phyloP scores from a whole-genome alignment of 2,329 filamentous ascomycete genomes.

The Aspergillus sp. region DNA sequence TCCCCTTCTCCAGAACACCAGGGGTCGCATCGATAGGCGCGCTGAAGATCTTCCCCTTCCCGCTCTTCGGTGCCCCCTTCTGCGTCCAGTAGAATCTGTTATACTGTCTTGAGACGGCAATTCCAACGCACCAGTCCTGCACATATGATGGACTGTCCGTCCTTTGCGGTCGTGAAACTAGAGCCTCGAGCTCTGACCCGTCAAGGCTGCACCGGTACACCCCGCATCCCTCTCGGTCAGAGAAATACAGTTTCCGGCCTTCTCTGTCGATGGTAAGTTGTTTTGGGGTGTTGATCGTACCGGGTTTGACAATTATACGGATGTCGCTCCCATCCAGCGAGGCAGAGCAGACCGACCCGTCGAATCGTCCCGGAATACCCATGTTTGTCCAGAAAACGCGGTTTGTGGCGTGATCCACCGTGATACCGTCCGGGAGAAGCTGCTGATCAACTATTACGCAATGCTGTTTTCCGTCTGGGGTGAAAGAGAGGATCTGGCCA shows the following conservation, averaged over 20 bases:
- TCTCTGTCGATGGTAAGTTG: conserved; percentile 36
- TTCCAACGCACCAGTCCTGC: conserved; percentile 56
- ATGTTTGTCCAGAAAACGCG: conserved; percentile 55
- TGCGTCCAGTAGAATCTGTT: conserved; percentile 61
- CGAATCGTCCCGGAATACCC: conserved; percentile 39
- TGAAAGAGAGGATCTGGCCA: conserved; percentile 1
- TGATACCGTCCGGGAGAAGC: conserved; percentile 49
- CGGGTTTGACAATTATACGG: conserved; percentile 43
- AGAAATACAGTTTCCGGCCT: conserved; percentile 38
- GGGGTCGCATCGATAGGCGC: conserved; percentile 45
- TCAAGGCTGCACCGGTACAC: conserved; percentile 40
- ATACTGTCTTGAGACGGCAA: conserved; percentile 46
- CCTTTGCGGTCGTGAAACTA: conserved; percentile 29
- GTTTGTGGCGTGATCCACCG: conserved; percentile 31
- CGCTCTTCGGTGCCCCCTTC: conserved; percentile 56
- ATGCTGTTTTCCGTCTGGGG: conserved; percentile 12
- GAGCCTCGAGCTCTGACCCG: conserved; percentile 32
- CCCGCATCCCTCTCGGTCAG: conserved; percentile 45
- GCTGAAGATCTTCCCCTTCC: conserved; percentile 54
- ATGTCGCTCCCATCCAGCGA: conserved; percentile 52
- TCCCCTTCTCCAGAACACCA: conserved; percentile 31
- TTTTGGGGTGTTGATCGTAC: conserved; percentile 52
- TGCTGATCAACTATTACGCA: conserved; percentile 16
- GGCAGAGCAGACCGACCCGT: conserved; percentile 46
- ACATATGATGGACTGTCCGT: background rate